Evolutionary conservation across 2,329 filamentous ascomycete genomes (phyloP).

Genomic region (Huntiella bhutanensis): DNA sequence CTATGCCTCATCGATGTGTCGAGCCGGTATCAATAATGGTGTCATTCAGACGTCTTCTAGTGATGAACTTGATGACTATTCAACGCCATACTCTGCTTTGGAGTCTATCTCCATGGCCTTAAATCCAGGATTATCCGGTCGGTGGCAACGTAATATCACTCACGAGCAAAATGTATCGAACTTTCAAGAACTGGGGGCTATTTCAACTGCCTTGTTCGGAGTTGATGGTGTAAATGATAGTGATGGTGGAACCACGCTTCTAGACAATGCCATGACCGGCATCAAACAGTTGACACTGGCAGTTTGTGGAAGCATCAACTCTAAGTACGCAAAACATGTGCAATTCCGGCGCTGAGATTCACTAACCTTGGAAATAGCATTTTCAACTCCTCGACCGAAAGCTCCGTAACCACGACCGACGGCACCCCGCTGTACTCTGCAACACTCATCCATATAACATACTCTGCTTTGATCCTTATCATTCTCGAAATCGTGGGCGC

Average conservation of each 20-base stretch:
- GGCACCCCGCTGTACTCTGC: constrained; percentile 13
- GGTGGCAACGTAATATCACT: neutral
- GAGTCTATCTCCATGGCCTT: constrained; percentile 10
- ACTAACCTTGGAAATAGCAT: neutral
- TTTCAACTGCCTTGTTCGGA: neutral
- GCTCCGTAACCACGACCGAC: constrained; percentile 3
- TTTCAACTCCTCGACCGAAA: neutral
- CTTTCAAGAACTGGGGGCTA: too few relatives aligned
- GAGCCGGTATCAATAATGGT: constrained; percentile 1
- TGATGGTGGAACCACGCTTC: constrained; percentile 1
- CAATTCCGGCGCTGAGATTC: neutral
- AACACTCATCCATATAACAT: constrained; percentile 14
- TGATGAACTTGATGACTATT: neutral
- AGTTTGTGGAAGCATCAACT: neutral
- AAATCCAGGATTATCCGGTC: constrained; percentile 7
- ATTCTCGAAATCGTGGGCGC: constrained; percentile 13
- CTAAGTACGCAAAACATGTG: neutral
- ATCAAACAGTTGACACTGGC: neutral
- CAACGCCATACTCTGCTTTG: constrained; percentile 5
- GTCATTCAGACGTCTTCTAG: neutral
- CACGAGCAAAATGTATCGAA: too few relatives aligned
- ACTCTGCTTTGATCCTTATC: constrained; percentile 15
- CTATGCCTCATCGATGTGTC: constrained; percentile 3
- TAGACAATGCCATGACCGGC: neutral
- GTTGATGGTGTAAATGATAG: constrained; percentile 8